Evolutionary conservation across 139 green algal species (phyloP).

Genomic region (Spirogloea muscicola): DNA sequence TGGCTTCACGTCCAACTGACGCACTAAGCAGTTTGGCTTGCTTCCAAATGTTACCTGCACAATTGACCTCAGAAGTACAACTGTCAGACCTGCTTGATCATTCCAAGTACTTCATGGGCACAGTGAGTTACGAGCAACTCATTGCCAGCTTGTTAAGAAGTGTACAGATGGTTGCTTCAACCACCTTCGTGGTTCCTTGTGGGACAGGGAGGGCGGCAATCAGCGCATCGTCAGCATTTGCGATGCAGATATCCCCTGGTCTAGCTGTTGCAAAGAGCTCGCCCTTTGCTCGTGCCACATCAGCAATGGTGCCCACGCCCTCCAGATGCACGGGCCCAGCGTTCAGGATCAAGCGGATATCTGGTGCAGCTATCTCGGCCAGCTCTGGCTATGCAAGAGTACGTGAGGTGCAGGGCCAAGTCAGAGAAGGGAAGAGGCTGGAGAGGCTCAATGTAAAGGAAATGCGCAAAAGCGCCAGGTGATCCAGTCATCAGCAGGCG

Average conservation of each 20-base stretch:
- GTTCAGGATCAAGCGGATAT: conserved; percentile 48
- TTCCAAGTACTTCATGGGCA: neutral
- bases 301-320: conserved; percentile 32
- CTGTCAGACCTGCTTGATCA: neutral
- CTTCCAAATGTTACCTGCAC: conserved; percentile 14
- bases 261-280: conserved; percentile 42
- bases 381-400: too few relatives aligned
- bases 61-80: neutral
- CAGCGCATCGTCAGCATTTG: conserved; percentile 46
- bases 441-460: too few relatives aligned
- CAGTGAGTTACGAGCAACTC: neutral
- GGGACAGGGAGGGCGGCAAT: conserved; percentile 42
- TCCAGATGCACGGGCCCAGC: conserved; percentile 48
- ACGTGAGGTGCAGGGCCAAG: too few relatives aligned
- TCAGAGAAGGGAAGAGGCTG: too few relatives aligned
- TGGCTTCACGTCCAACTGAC: neutral
- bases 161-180: neutral
- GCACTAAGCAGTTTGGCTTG: neutral
- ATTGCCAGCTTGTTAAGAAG: conserved; percentile 4
- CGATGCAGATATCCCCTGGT: conserved; percentile 38
- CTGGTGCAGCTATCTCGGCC: conserved; percentile 21
- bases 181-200: neutral
- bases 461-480: too few relatives aligned
- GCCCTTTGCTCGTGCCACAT: conserved; percentile 44
- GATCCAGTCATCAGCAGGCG: too few relatives aligned